These are phyloP conservation scores for Candida sojae DNA, from an alignment of 1,139 yeast species.

Conservation along the genomic window DNA sequence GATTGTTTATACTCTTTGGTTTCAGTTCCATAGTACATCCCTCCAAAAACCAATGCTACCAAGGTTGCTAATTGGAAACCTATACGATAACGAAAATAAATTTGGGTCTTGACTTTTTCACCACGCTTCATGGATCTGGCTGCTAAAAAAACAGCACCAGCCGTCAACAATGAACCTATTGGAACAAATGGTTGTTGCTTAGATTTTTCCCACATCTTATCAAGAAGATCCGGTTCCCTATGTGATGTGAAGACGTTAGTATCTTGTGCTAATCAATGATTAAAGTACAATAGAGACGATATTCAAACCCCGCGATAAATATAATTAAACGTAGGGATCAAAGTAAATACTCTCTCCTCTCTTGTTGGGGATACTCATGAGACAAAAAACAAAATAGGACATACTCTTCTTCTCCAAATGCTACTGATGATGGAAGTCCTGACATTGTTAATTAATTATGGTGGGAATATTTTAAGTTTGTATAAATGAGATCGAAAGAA, in stretches of 20 bases:
- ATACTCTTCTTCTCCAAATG: constrained; percentile 28
- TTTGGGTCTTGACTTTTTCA: constrained; percentile 73
- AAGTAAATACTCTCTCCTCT: background rate
- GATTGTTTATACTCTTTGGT: constrained; percentile 44
- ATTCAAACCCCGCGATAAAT: constrained; percentile 10
- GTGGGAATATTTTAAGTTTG: background rate
- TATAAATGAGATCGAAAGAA: background rate
- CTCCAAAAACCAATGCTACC: constrained; percentile 80
- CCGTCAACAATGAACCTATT: constrained; percentile 73
- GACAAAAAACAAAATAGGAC: constrained; percentile 9
- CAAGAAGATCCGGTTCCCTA: constrained; percentile 33
- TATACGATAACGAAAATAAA: constrained; percentile 88
- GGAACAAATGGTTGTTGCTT: constrained; percentile 84
- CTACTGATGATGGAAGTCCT: constrained; percentile 25
- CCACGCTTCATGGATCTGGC: constrained; percentile 76
- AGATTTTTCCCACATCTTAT: constrained; percentile 40
- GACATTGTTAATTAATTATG: constrained; percentile 14
- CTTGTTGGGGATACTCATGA: background rate
- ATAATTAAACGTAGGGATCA: background rate
- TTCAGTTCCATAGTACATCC: constrained; percentile 58
- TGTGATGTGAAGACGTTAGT: background rate
- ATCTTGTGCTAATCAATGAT: background rate
- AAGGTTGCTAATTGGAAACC: constrained; percentile 82
- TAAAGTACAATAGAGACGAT: background rate
- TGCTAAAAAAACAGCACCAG: constrained; percentile 79